Conservation (phyloP, 1,284 basidiomycete genomes). For the Schizophyllum commune region DNA sequence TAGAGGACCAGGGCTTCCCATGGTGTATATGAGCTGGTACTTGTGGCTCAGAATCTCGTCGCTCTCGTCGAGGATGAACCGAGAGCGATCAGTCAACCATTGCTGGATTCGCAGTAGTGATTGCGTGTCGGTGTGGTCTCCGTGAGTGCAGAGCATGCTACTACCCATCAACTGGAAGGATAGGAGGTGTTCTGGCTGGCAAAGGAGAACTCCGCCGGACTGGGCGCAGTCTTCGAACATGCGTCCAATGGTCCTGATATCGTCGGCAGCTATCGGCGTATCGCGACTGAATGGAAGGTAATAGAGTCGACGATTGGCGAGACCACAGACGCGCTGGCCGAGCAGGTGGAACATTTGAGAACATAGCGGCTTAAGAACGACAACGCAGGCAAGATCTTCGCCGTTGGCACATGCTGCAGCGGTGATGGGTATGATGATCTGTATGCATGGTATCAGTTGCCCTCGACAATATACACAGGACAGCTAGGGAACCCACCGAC, state of each 20-base stretch:
- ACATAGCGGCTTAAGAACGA: conserved; percentile 36
- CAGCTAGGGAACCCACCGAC: conserved; percentile 19
- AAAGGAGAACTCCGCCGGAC: conserved; percentile 33
- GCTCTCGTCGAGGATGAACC: conserved; percentile 47
- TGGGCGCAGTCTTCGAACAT: conserved; percentile 31
- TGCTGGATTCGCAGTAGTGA: conserved; percentile 17
- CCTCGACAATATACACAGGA: conserved; percentile 9
- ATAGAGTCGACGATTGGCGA: conserved; percentile 37
- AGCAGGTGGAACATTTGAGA: conserved; percentile 43
- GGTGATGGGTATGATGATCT: conserved; percentile 38
- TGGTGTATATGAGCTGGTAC: conserved; percentile 43
- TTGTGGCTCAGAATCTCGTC: conserved; percentile 43
- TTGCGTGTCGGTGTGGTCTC: conserved; percentile 16
- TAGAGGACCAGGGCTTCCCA: conserved; percentile 29
- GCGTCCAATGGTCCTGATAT: conserved; percentile 17
- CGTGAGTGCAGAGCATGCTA: conserved; percentile 24
- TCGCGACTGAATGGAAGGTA: conserved; percentile 42
- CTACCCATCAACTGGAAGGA: conserved; percentile 36
- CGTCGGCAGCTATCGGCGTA: conserved; percentile 15
- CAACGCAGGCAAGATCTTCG: conserved; percentile 33
- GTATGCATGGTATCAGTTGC: neutral
- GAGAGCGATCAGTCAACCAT: conserved; percentile 28
- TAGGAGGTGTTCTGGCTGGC: conserved; percentile 46
- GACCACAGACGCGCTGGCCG: conserved; percentile 32
- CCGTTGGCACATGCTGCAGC: conserved; percentile 33